These are phyloP conservation scores for Rhododendron williamsianum DNA, from an alignment of 148 eudicot genomes.

Conservation along the genomic window DNA sequence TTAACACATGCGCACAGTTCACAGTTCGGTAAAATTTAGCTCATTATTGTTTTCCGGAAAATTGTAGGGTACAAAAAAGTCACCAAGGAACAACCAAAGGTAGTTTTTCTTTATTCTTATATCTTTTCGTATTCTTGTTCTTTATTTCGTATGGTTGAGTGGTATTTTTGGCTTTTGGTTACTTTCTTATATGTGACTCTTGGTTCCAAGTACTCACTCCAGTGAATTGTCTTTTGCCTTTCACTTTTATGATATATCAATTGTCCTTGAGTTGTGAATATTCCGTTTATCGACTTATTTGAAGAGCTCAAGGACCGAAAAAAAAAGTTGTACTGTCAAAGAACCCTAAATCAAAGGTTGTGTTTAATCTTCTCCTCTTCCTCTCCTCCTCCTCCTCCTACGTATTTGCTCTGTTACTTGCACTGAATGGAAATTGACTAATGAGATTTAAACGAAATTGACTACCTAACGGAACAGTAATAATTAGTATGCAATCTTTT, in stretches of 20 bases:
- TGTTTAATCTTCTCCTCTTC: background rate
- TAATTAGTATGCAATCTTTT: background rate
- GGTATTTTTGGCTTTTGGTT: background rate
- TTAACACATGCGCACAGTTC: background rate
- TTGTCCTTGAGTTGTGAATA: background rate
- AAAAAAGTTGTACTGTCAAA: background rate
- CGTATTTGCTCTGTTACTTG: background rate
- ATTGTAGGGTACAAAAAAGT: slow-evolving; percentile 14
- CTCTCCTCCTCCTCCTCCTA: background rate
- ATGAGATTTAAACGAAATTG: background rate
- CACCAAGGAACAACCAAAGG: slow-evolving; percentile 11
- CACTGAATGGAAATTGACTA: background rate
- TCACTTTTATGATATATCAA: background rate
- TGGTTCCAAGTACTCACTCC: background rate
- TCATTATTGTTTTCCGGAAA: slow-evolving; percentile 5
- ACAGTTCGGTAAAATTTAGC: background rate
- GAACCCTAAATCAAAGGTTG: background rate
- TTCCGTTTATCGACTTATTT: background rate
- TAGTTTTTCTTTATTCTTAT: background rate
- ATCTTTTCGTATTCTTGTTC: background rate
- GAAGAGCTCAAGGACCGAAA: background rate
- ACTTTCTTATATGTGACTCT: background rate
- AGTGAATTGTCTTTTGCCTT: background rate
- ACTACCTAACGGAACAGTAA: background rate
- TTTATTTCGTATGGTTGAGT: background rate